phyloP scores from a whole-genome alignment of 208 protist species.

The Crithidia fasciculata region DNA sequence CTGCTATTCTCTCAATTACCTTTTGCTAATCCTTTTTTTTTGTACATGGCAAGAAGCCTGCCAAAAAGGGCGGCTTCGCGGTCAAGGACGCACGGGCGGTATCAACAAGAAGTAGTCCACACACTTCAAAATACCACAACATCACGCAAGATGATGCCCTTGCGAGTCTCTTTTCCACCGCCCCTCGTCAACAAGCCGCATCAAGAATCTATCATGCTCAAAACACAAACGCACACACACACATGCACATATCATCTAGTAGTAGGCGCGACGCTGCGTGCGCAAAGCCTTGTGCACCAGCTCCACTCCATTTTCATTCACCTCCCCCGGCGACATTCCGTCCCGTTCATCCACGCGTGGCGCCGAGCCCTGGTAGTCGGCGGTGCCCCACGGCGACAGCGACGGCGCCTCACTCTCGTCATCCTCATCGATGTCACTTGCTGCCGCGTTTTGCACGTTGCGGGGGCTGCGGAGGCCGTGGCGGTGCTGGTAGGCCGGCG shows the following conservation, averaged over 20 bases:
- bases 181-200: too few relatives aligned
- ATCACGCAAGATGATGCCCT: neutral
- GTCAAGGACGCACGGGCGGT: too few relatives aligned
- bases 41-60: too few relatives aligned
- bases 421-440: neutral
- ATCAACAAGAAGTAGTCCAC: too few relatives aligned
- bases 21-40: too few relatives aligned
- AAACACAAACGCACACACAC: neutral
- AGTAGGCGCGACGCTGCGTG: conserved; percentile 8
- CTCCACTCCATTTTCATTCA: conserved; percentile 21
- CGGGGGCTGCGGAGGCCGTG: too few relatives aligned
- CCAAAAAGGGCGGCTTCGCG: too few relatives aligned
- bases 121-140: neutral
- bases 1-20: too few relatives aligned
- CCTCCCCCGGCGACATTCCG: neutral
- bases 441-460: too few relatives aligned
- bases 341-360: neutral
- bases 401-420: neutral
- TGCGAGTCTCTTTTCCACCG: too few relatives aligned
- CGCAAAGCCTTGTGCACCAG: conserved; percentile 23
- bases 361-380: conserved; percentile 8
- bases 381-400: conserved; percentile 14
- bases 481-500: conserved; percentile 3
- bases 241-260: neutral
- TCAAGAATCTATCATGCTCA: too few relatives aligned